Base-by-base conservation (phyloP, 345 rosid genomes). In the Heritiera littoralis region DNA sequence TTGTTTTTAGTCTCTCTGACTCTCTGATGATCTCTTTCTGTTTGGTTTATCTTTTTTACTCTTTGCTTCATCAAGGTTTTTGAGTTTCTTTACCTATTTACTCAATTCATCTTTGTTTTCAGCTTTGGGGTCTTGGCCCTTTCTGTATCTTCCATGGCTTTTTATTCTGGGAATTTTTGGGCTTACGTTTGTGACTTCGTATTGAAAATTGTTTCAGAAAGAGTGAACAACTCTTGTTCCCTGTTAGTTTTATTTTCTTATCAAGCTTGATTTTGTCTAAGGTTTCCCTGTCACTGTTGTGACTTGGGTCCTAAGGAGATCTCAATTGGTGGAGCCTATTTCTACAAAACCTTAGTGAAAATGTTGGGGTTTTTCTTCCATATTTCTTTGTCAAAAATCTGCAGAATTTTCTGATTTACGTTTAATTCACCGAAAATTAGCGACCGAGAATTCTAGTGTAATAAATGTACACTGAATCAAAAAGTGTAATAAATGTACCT, bases 401-500 rank as follows among this genome's bases (percentile, higher is more conserved):
- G 76, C 66, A 55, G 79, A 81, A 59, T 68, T 72, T 80, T 56
- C 67, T 28, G 56, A 17, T 40, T 11, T 20, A 18, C 78, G 68
- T 72, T 72, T 71, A 52, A 66, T 81, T 68, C 28, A 23, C 28
- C 28, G 28, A 23, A 7, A 69, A 69, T 5, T 49, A 46, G 23
- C 23, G 3, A 66, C 4, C 13, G 17, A 32, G 8, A n/a, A n/a
- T n/a, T n/a, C n/a, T n/a, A n/a, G n/a, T n/a, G n/a, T n/a, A n/a
- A n/a, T n/a, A n/a, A n/a, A n/a, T n/a, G n/a, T n/a, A n/a, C 58
- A 23, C 54, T 10, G 28, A 23, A 23, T 23, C 28, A 68, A 17
- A 13, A 45, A 23, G 35, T 17, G 1, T 13, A 74, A 17, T 18
- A 17, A 54, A 43, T 75, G 61, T 76, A 92, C 97, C 97, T 90